phyloP scores from a whole-genome alignment of 306 rosid species.

The Citrullus amarus region DNA sequence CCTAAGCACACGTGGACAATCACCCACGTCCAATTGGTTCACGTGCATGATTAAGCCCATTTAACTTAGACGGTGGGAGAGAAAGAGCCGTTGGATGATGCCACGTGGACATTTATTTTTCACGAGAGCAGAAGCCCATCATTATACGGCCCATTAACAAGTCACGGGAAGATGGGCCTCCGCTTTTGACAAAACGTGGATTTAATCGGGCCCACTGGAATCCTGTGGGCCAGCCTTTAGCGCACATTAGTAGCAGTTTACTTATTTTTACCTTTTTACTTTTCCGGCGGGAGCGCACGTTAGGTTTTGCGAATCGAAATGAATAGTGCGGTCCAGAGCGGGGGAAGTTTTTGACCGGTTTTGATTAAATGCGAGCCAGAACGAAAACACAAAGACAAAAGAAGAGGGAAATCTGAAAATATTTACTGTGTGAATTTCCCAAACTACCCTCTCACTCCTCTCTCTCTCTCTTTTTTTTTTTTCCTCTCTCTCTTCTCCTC shows the following conservation, averaged over 20 bases:
- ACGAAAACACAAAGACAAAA: background rate
- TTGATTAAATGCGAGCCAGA: slow-evolving; percentile 11
- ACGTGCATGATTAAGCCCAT: background rate
- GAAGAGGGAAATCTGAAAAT: background rate
- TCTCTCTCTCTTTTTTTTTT: background rate
- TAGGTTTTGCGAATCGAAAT: background rate
- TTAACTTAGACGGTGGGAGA: background rate
- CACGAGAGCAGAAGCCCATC: background rate
- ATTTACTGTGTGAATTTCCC: background rate
- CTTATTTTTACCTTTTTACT: background rate
- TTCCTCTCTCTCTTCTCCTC: background rate
- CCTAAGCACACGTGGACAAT: background rate
- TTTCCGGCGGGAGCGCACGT: slow-evolving; percentile 22
- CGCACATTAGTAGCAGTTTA: slow-evolving; percentile 3
- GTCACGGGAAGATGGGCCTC: slow-evolving; percentile 5
- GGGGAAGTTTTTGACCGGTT: slow-evolving; percentile 23
- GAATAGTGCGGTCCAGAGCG: background rate
- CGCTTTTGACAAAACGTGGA: background rate
- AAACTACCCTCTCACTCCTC: slow-evolving; percentile 29
- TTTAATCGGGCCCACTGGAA: slow-evolving; percentile 11
- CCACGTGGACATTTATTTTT: background rate
- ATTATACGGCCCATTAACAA: slow-evolving; percentile 2
- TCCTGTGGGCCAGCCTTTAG: slow-evolving; percentile 15
- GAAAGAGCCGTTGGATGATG: background rate
- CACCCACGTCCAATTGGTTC: background rate